Evolutionary conservation across 2,329 filamentous ascomycete species (phyloP).

Genomic region (Magnaporthiopsis incrustans): DNA sequence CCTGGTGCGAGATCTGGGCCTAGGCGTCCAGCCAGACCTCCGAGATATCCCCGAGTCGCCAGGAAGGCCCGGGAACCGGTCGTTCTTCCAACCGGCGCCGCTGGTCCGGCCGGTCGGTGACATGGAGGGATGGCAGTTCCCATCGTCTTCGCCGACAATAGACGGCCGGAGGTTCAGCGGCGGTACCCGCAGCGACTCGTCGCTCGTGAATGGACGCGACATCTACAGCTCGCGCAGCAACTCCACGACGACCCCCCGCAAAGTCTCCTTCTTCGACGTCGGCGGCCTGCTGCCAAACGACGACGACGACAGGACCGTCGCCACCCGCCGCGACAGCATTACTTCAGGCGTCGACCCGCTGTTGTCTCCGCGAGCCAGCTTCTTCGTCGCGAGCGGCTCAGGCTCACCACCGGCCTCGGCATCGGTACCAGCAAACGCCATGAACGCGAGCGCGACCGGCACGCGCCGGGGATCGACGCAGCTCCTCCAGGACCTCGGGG

Average conservation of each 20-base stretch:
- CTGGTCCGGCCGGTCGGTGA: conserved; percentile 24
- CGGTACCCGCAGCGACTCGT: conserved; percentile 28
- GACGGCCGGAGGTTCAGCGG: conserved; percentile 23
- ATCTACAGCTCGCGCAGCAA: conserved; percentile 26
- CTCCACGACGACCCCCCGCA: conserved; percentile 38
- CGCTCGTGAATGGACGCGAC: conserved; percentile 28
- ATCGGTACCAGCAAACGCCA: conserved; percentile 21
- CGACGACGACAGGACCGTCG: conserved; percentile 14
- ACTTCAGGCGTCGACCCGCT: conserved; percentile 4
- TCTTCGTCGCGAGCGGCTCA: conserved; percentile 22
- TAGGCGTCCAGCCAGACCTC: conserved; percentile 51
- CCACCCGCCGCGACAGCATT: conserved; percentile 25
- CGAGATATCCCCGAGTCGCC: conserved; percentile 26
- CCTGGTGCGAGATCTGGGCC: conserved; percentile 71
- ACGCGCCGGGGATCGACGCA: conserved; percentile 47
- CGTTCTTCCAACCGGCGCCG: conserved; percentile 26
- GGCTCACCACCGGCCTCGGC: conserved; percentile 23
- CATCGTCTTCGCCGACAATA: conserved; percentile 12
- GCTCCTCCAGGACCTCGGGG: conserved; percentile 49
- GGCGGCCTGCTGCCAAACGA: conserved; percentile 59
- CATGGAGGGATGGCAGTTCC: conserved; percentile 41
- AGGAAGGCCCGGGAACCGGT: conserved; percentile 13
- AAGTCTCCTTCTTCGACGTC: conserved; percentile 78
- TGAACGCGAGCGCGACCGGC: conserved; percentile 36
- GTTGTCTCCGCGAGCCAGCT: background rate